These are phyloP conservation scores for Teratosphaeria pseudoeucalypti DNA, from an alignment of 2,329 filamentous ascomycete species.

Conservation along the genomic window DNA sequence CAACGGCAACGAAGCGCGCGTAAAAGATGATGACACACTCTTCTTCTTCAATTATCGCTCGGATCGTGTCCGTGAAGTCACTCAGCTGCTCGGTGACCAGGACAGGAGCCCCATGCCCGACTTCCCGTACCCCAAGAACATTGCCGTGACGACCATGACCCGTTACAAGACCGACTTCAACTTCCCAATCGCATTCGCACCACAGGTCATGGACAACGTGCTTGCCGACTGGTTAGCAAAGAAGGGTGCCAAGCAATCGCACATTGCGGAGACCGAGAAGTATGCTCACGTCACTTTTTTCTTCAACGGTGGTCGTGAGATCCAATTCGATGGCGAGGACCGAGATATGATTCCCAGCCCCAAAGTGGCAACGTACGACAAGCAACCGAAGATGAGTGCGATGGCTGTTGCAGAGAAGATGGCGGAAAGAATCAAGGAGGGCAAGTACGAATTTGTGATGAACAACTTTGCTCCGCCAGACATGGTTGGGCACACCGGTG, in stretches of 20 bases:
- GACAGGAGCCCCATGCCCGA: slow-evolving; percentile 85
- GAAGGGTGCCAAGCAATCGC: slow-evolving; percentile 82
- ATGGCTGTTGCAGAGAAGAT: slow-evolving; percentile 83
- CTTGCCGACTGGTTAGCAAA: slow-evolving; percentile 91
- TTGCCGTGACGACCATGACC: slow-evolving; percentile 87
- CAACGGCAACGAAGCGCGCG: slow-evolving; percentile 71
- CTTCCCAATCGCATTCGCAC: slow-evolving; percentile 84
- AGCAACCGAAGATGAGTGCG: slow-evolving; percentile 92
- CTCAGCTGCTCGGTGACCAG: slow-evolving; percentile 81
- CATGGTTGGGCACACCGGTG: slow-evolving; percentile 95
- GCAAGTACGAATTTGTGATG: slow-evolving; percentile 94
- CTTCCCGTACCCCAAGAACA: slow-evolving; percentile 88
- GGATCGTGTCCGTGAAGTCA: slow-evolving; percentile 91
- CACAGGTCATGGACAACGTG: slow-evolving; percentile 96
- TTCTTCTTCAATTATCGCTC: slow-evolving; percentile 99
- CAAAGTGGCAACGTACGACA: slow-evolving; percentile 90
- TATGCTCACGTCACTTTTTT: slow-evolving; percentile 99
- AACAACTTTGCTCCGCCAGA: slow-evolving; percentile 99
- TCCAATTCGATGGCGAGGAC: slow-evolving; percentile 83
- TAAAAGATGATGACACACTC: slow-evolving; percentile 85
- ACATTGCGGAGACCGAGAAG: slow-evolving; percentile 97
- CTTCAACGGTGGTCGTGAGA: slow-evolving; percentile 98
- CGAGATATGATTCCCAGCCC: slow-evolving; percentile 92
- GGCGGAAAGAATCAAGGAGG: slow-evolving; percentile 71
- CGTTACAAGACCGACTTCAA: slow-evolving; percentile 94